Conservation (phyloP, 2,329 filamentous ascomycete genomes). For the Xylariaceae sp. region DNA sequence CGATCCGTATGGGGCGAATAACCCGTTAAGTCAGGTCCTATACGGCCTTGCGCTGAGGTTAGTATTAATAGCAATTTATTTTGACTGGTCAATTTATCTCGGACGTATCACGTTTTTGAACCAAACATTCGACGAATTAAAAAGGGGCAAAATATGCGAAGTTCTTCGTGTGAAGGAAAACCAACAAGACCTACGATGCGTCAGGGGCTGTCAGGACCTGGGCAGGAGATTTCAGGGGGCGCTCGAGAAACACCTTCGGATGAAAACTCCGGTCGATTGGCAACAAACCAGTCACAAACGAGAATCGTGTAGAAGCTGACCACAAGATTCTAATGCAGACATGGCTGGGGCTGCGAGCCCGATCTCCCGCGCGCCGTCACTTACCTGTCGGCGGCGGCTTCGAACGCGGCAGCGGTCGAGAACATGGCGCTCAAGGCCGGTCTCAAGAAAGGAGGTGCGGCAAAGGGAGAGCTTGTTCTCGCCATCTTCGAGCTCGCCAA, state of each 20-base stretch:
- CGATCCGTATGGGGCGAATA: slow-evolving; percentile 77
- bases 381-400: slow-evolving; percentile 82
- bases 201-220: not conserved
- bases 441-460: slow-evolving; percentile 85
- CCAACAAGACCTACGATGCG: not conserved
- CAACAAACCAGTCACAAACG: not conserved
- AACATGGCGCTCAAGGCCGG: slow-evolving; percentile 78
- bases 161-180: not conserved
- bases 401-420: slow-evolving; percentile 85
- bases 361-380: slow-evolving; percentile 69
- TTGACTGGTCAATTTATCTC: not conserved
- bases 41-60: slow-evolving; percentile 87
- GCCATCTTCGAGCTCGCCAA: slow-evolving; percentile 94
- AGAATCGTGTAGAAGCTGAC: slow-evolving; percentile 23
- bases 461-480: slow-evolving; percentile 92
- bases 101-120: not conserved
- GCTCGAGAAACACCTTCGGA: not conserved
- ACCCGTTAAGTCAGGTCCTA: slow-evolving; percentile 89
- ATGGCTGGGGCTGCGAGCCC: slow-evolving; percentile 84
- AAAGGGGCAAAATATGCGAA: not conserved
- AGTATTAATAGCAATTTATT: slow-evolving; percentile 27
- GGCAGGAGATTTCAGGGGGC: not conserved
- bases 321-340: slow-evolving; percentile 45
- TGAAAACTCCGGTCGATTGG: not conserved
- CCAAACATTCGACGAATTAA: not conserved